Percentiles rank a stretch among this genome's conserved stretches.
These are phyloP conservation scores for Hypoxylon perforatum DNA, from an alignment of 495 filamentous ascomycete species.

Conservation along the genomic window DNA sequence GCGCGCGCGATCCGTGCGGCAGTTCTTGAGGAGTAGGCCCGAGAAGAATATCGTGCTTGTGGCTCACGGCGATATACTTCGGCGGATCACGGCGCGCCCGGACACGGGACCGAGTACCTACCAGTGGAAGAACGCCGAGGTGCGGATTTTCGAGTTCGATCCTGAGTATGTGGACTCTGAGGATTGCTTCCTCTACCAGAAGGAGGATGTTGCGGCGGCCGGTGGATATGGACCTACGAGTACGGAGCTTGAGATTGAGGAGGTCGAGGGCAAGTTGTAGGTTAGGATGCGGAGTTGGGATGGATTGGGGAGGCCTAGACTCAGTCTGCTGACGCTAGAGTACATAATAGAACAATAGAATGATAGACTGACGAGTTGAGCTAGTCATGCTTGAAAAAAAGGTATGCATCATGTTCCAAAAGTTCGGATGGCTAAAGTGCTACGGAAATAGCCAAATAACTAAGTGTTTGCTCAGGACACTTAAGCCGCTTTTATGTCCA, in stretches of 20 bases:
- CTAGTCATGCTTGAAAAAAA: too few species aligned
- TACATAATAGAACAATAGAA: conserved; percentile 5
- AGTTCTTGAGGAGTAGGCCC: conserved; percentile 53
- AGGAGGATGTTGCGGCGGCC: conserved; percentile 38
- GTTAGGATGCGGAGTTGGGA: background rate
- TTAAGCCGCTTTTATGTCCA: too few species aligned
- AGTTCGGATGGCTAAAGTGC: too few species aligned
- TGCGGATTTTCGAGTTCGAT: conserved; percentile 67
- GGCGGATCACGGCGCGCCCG: conserved; percentile 39
- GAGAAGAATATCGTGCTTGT: conserved; percentile 70
- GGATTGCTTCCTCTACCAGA: conserved; percentile 39
- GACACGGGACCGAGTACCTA: conserved; percentile 49
- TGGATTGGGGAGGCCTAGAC: background rate
- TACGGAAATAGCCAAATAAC: too few species aligned
- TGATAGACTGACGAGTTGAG: background rate
- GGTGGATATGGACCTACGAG: conserved; percentile 39
- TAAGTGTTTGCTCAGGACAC: too few species aligned
- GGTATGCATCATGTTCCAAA: too few species aligned
- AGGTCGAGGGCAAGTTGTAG: conserved; percentile 20
- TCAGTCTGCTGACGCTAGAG: background rate
- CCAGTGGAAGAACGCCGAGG: conserved; percentile 66
- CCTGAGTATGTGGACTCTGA: conserved; percentile 28
- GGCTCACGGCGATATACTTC: conserved; percentile 66
- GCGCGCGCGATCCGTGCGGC: conserved; percentile 28
- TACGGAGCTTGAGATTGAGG: conserved; percentile 36